Conservation (phyloP, 2,329 filamentous ascomycete species). For the Xylariaceae sp. region DNA sequence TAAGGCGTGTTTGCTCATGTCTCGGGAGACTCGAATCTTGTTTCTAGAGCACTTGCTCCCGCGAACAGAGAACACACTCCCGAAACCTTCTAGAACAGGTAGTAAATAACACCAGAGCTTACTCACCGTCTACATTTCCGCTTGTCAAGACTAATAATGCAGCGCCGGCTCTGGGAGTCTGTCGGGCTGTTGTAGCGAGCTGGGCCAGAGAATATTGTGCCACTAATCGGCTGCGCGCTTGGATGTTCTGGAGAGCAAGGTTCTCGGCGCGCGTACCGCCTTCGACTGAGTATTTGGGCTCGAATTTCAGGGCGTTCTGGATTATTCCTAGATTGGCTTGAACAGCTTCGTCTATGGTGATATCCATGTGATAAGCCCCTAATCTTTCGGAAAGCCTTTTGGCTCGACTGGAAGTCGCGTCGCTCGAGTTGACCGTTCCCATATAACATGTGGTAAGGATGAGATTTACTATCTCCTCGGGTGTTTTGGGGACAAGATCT, state of each 20-base stretch:
- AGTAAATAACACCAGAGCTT: not conserved
- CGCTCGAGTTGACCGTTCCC: constrained; percentile 12
- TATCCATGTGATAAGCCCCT: constrained; percentile 7
- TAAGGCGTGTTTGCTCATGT: too few species aligned
- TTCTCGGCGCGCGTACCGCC: constrained; percentile 14
- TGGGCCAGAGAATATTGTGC: constrained; percentile 13
- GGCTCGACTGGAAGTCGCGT: constrained; percentile 12
- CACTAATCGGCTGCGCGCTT: constrained; percentile 10
- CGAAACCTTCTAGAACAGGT: not conserved
- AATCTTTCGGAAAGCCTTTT: constrained; percentile 8
- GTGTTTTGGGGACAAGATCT: constrained; percentile 5
- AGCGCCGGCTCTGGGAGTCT: constrained; percentile 4
- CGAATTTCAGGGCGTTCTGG: constrained; percentile 7
- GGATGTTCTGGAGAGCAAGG: constrained; percentile 15
- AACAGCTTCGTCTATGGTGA: constrained; percentile 8
- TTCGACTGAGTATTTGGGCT: constrained; percentile 11
- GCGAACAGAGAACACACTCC: too few species aligned
- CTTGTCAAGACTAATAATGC: constrained; percentile 8
- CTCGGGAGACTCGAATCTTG: too few species aligned
- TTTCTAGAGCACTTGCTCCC: too few species aligned
- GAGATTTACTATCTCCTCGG: constrained; percentile 12
- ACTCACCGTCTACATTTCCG: constrained; percentile 10
- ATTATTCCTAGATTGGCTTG: constrained; percentile 9
- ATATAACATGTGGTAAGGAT: constrained; percentile 14
- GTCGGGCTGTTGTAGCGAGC: constrained; percentile 10